Base-by-base conservation (phyloP, 768 basidiomycete species). In the Dentipellis sp. region DNA sequence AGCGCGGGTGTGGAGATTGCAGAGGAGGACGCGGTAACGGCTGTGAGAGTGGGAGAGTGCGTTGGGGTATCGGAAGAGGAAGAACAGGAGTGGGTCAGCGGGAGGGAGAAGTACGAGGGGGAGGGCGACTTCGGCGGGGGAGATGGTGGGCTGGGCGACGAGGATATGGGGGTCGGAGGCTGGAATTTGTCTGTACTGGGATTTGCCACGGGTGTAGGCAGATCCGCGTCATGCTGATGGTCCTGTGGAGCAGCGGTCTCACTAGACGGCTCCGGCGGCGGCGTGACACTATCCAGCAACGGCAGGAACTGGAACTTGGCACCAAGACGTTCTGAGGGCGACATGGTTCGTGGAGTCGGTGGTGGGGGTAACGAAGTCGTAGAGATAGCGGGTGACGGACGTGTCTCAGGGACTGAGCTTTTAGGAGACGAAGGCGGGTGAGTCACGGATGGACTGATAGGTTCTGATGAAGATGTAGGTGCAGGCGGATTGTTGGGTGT, bases 221-320 rank as follows among this genome's bases (percentile, higher is more conserved):
- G 34, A 9, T 45, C 34, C 6, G 29, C 29, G 29, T 29, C 29
- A 29, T 29, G 29, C 29, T 29, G 29, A 29, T 29, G 29, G 29
- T 29, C 29, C 29, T 29, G 29, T 29, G 29, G 29, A 29, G 29
- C 29, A 29, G 6, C 29, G 6, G 29, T 6, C 29, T 29, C 29
- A 29, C 29, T 29, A 29, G 3, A 29, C 4, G 50, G 38, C 16
- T 23, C 19, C 4, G 23, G 34, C 10, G 58, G 12, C 11, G 46
- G 17, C 8, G 52, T 19, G 7, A 54, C 37, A 11, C 54, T 49
- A 6, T 61, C 61, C 12, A 62, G 56, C 7, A 62, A 40, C 38
- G 61, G 61, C 14, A 62, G 38, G 42, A 62, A 62, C 10, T 57
- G 40, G 42, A 62, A 62, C 39, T 59, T 59, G 7, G 61, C 54